phyloP scores from a whole-genome alignment of 1,139 yeast species.

The Yamadazyma triangularis region DNA sequence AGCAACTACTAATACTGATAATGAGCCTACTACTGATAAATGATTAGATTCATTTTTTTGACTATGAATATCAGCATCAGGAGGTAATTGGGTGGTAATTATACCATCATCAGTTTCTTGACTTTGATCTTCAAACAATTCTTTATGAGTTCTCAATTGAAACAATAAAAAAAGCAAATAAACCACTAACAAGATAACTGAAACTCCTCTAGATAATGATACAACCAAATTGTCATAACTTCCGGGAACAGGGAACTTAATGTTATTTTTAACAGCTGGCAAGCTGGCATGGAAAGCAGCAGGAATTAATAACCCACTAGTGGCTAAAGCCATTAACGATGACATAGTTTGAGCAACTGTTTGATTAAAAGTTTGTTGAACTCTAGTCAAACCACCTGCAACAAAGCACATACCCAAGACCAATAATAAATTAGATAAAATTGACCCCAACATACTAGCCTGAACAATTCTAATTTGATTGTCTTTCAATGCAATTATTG shows the following conservation, averaged over 20 bases:
- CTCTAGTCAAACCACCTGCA: constrained; percentile 84
- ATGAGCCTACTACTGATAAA: constrained; percentile 38
- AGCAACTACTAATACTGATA: constrained; percentile 50
- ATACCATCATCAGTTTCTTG: constrained; percentile 36
- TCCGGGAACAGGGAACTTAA: constrained; percentile 37
- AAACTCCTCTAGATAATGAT: constrained; percentile 79
- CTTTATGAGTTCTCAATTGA: constrained; percentile 84
- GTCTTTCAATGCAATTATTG: constrained; percentile 78
- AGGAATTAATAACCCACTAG: constrained; percentile 84
- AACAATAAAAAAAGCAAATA: constrained; percentile 77
- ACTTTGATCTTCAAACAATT: constrained; percentile 38
- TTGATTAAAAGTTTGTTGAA: constrained; percentile 86
- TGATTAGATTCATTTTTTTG: constrained; percentile 16
- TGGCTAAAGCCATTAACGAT: constrained; percentile 84
- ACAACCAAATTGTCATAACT: constrained; percentile 52
- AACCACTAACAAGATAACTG: constrained; percentile 71
- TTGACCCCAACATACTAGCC: constrained; percentile 94
- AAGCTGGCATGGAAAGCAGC: constrained; percentile 93
- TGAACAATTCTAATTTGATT: constrained; percentile 93
- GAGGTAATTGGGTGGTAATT: constrained; percentile 25
- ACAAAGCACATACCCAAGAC: constrained; percentile 95
- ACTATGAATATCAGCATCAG: constrained; percentile 28
- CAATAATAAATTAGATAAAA: constrained; percentile 77
- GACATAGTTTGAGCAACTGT: constrained; percentile 98
- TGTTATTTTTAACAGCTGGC: constrained; percentile 28